Conservation (phyloP, 768 basidiomycete genomes). For the Russula griseocarnosa region DNA sequence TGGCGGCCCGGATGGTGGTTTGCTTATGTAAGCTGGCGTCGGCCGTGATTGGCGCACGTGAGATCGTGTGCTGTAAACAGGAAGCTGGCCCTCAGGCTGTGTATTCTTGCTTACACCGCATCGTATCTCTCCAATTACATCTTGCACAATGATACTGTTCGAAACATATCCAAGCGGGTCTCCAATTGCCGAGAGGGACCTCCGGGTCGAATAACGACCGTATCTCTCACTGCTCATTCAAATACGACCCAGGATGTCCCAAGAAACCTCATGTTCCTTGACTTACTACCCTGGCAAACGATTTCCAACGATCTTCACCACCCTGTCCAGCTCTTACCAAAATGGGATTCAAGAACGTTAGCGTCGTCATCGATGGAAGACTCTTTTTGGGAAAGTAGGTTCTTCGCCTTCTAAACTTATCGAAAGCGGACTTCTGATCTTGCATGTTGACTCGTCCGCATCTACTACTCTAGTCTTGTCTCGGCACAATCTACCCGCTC, state of each 20-base stretch:
- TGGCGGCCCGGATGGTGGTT: background rate
- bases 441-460: background rate
- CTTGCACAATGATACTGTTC: background rate
- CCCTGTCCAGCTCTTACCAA: background rate
- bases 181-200: slow-evolving; percentile 10
- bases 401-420: slow-evolving; percentile 14
- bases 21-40: slow-evolving; percentile 4
- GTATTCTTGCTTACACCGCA: slow-evolving; percentile 9
- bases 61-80: too few relatives aligned
- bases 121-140: slow-evolving; percentile 2
- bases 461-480: slow-evolving; percentile 46
- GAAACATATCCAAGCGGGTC: slow-evolving; percentile 11
- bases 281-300: slow-evolving; percentile 1
- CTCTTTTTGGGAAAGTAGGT: slow-evolving; percentile 77
- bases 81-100: background rate
- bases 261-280: background rate
- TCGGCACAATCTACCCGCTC: slow-evolving; percentile 68
- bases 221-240: slow-evolving; percentile 9
- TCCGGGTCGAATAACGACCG: slow-evolving; percentile 16
- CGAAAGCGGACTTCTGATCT: background rate
- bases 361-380: slow-evolving; percentile 58
- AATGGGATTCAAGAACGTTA: slow-evolving; percentile 39
- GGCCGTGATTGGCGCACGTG: slow-evolving; percentile 14
- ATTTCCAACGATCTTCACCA: slow-evolving; percentile 1
- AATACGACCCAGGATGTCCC: slow-evolving; percentile 17